Conservation (phyloP, 2,329 filamentous ascomycete genomes). For the Aphanoascus verrucosus region DNA sequence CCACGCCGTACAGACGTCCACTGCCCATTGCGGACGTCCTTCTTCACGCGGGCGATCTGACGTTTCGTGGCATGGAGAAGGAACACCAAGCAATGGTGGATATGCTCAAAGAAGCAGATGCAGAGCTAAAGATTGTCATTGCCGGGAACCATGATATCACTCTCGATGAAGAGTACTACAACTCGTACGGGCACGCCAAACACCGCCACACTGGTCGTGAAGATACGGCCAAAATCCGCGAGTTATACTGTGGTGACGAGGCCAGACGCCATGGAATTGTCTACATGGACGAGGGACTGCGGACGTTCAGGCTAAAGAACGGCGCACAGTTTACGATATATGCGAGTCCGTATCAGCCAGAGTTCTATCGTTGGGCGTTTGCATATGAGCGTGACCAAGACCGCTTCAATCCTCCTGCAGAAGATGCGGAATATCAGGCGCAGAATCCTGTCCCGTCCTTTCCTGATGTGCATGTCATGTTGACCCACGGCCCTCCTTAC, state of each 20-base stretch:
- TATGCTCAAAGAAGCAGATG: conserved; percentile 35
- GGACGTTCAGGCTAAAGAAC: conserved; percentile 41
- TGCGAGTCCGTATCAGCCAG: conserved; percentile 46
- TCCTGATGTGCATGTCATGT: conserved; percentile 36
- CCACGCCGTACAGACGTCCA: conserved; percentile 31
- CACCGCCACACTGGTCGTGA: conserved; percentile 17
- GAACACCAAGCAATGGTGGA: conserved; percentile 37
- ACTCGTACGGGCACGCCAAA: conserved; percentile 18
- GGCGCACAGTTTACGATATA: conserved; percentile 43
- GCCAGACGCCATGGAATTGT: conserved; percentile 39
- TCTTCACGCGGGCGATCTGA: conserved; percentile 46
- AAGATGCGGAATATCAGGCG: conserved; percentile 39
- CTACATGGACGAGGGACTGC: conserved; percentile 43
- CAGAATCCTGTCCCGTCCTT: conserved; percentile 11
- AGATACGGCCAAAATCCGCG: conserved; percentile 27
- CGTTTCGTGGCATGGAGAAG: conserved; percentile 31
- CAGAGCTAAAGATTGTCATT: conserved; percentile 46
- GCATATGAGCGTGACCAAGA: conserved; percentile 42
- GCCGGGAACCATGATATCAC: conserved; percentile 47
- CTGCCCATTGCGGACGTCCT: conserved; percentile 42
- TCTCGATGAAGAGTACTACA: conserved; percentile 38
- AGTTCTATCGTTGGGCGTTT: conserved; percentile 48
- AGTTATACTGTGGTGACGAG: conserved; percentile 39
- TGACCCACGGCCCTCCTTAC: conserved; percentile 47
- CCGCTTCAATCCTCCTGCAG: conserved; percentile 42